A percentile compares a stretch with the other conserved stretches of the same genome.
Conservation (phyloP, 441 rosid genomes). For the Breynia disticha region DNA sequence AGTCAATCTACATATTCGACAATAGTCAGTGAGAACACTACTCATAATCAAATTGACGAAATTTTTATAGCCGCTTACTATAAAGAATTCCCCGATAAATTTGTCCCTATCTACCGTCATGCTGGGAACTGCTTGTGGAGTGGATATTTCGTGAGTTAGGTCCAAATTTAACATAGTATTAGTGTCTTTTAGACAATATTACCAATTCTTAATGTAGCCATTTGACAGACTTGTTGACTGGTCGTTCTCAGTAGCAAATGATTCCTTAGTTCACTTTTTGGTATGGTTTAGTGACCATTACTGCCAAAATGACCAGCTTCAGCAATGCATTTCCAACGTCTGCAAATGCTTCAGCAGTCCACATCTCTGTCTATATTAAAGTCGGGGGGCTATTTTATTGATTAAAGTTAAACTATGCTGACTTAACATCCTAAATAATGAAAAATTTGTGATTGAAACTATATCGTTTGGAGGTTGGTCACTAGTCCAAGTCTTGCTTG, state of each 20-base stretch:
- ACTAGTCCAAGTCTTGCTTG: conserved; percentile 8
- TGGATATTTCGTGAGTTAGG: too few relatives aligned
- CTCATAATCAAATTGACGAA: too few relatives aligned
- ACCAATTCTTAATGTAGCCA: conserved; percentile 1
- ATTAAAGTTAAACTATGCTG: neutral
- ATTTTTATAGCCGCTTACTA: too few relatives aligned
- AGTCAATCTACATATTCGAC: too few relatives aligned
- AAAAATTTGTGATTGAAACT: conserved; percentile 1
- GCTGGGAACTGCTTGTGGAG: too few relatives aligned
- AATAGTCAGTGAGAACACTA: too few relatives aligned
- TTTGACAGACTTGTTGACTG: conserved; percentile 9
- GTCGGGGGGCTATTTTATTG: conserved; percentile 6
- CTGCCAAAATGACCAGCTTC: neutral
- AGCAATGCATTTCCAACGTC: conserved; percentile 4
- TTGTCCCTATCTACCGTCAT: too few relatives aligned
- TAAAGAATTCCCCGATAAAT: too few relatives aligned
- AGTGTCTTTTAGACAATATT: too few relatives aligned
- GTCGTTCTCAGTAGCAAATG: conserved; percentile 17
- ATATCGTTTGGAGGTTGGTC: neutral
- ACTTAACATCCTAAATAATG: conserved; percentile 1
- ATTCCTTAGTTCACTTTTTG: conserved; percentile 2
- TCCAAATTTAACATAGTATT: too few relatives aligned
- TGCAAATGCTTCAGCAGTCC: conserved; percentile 14
- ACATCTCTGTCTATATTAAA: conserved; percentile 10
- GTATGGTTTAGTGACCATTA: neutral